Base-by-base conservation (phyloP, 164 flowering plant genomes). In the Piper longum region DNA sequence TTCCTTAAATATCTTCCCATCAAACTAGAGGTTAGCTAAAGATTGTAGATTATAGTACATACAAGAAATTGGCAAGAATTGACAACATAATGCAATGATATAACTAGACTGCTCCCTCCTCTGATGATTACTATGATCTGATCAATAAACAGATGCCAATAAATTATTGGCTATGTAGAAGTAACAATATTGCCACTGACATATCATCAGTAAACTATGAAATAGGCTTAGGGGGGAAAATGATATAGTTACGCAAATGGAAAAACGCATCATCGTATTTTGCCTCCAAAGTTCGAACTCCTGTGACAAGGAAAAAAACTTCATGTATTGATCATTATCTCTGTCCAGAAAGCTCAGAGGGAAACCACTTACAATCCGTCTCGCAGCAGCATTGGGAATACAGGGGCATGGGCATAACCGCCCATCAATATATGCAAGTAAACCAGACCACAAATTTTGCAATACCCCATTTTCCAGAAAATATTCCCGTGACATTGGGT, bases 301-400 rank as follows among this genome's bases (percentile, higher is more conserved):
- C 26, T 5, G 41, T 7, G 60, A 18, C 26, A 57, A 57, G 36
- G 12, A 14, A 16, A 26, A 16, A 17, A 45, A 43, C 18, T 11
- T 17, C 58, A 16, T 13, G 16, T n/a, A 14, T 69, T 64, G 78
- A 59, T 68, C 41, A 12, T 75, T 81, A 60, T 75, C 76, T 16
- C 74, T 78, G 62, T 89, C 98, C n/a, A 93, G 83, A 67, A 85
- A 86, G 75, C 89, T 89, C 78, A 93, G 71, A 75, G 89, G 54
- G 66, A 88, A 89, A 41, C 98, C 97, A 70, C 98, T 88, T 7
- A 93, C 98, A 58, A 93, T 85, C 57, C 97, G 74, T 57, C 98
- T 83, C 0, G 85, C 92, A 9, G 86, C 41, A 2, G 95, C 83
- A 66, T 86, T 74, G 51, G 95, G 75, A 68, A 93, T 89, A 71